A percentile compares a stretch with the other conserved stretches of the same genome.
Evolutionary conservation across 1,139 yeast genomes (phyloP).

Genomic region (Geotrichum macrosporum): DNA sequence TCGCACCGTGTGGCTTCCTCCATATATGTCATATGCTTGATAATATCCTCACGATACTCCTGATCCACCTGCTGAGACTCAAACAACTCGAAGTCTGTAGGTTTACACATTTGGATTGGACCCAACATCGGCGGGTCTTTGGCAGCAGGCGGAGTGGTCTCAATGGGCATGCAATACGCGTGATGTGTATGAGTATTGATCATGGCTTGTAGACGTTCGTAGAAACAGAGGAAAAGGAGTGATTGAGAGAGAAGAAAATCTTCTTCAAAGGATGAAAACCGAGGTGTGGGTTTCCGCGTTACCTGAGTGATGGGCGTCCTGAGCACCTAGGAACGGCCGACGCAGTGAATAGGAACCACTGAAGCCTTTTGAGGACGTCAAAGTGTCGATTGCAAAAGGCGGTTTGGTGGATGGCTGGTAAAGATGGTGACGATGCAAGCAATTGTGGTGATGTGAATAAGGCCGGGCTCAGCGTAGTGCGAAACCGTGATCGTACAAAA

Average conservation of each 20-base stretch:
- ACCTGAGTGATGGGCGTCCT: slow-evolving; percentile 12
- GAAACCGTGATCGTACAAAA: background rate
- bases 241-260: slow-evolving; percentile 1
- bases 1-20: slow-evolving; percentile 26
- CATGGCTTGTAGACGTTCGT: background rate
- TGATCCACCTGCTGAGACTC: slow-evolving; percentile 17
- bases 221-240: background rate
- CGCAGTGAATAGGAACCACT: background rate
- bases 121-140: background rate
- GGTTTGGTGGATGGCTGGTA: background rate
- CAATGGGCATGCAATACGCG: slow-evolving; percentile 12
- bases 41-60: slow-evolving; percentile 13
- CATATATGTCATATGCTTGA: slow-evolving; percentile 9
- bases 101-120: background rate
- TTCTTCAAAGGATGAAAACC: background rate
- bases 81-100: slow-evolving; percentile 1
- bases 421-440: background rate
- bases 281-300: slow-evolving; percentile 2
- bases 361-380: no score
- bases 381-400: background rate
- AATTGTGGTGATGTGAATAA: background rate
- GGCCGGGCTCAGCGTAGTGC: background rate
- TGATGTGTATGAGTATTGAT: background rate
- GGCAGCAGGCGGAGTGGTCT: slow-evolving; percentile 2
- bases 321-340: slow-evolving; percentile 2